A percentile compares a stretch with the other conserved stretches of the same genome.
These are phyloP conservation scores for Scedosporium minutisporum DNA, from an alignment of 2,329 filamentous ascomycete genomes.

Conservation along the genomic window DNA sequence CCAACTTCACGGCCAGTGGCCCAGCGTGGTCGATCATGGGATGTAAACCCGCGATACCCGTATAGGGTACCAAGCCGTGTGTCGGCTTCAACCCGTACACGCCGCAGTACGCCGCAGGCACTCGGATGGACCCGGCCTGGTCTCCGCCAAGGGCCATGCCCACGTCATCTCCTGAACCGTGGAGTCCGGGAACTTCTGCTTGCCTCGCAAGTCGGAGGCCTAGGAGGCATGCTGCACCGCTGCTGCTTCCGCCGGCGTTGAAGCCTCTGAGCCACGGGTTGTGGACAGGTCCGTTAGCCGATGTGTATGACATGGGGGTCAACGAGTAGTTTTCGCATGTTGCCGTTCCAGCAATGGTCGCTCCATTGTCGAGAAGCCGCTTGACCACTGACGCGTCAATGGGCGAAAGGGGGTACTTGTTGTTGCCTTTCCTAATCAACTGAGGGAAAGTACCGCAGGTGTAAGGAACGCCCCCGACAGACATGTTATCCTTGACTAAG, in stretches of 20 bases:
- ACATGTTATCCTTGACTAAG: conserved; percentile 26
- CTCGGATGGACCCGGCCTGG: conserved; percentile 26
- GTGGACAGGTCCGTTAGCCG: conserved; percentile 24
- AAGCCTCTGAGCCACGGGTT: conserved; percentile 22
- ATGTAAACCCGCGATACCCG: conserved; percentile 29
- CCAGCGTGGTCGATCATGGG: conserved; percentile 33
- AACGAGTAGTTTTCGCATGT: conserved; percentile 28
- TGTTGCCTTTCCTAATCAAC: conserved; percentile 17
- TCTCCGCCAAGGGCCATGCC: conserved; percentile 28
- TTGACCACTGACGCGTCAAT: conserved; percentile 25
- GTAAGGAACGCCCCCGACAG: conserved; percentile 22
- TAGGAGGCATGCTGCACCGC: conserved; percentile 22
- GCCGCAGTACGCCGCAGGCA: conserved; percentile 26
- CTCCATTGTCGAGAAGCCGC: conserved; percentile 23
- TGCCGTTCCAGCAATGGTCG: conserved; percentile 22
- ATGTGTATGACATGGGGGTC: conserved; percentile 24
- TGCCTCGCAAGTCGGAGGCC: conserved; percentile 4
- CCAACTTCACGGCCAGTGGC: conserved; percentile 29
- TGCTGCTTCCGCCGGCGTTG: conserved; percentile 26
- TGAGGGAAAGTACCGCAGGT: conserved; percentile 23
- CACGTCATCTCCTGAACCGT: conserved; percentile 15
- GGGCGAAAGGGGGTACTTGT: conserved; percentile 17
- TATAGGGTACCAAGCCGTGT: conserved; percentile 36
- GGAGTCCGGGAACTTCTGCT: conserved; percentile 7
- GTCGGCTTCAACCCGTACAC: conserved; percentile 35